Conservation (phyloP, 257 asterid species). For the Solanum acaule region DNA sequence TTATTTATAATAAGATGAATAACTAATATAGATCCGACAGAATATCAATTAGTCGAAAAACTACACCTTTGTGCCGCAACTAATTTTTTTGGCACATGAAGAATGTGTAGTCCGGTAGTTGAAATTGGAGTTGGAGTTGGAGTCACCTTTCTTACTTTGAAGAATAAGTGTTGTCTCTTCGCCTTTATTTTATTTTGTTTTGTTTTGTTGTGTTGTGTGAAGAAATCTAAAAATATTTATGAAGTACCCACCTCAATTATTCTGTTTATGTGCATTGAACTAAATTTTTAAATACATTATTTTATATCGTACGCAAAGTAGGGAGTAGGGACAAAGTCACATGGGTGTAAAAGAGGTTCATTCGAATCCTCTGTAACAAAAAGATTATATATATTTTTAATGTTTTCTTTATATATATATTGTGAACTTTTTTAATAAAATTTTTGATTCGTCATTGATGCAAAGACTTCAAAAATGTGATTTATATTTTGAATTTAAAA, state of each 20-base stretch:
- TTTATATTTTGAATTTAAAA: background rate
- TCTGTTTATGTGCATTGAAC: background rate
- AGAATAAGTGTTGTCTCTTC: background rate
- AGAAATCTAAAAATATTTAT: background rate
- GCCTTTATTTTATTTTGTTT: background rate
- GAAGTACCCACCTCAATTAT: background rate
- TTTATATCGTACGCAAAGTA: background rate
- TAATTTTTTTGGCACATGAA: background rate
- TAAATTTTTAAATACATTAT: background rate
- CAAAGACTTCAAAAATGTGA: background rate
- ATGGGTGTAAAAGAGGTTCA: background rate
- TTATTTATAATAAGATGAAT: too few species aligned
- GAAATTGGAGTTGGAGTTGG: background rate
- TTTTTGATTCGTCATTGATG: too few species aligned
- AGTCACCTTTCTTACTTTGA: background rate
- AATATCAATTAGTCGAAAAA: background rate
- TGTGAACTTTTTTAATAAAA: too few species aligned
- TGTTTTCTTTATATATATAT: too few species aligned
- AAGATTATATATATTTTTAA: too few species aligned
- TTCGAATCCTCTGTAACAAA: background rate
- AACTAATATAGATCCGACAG: too few species aligned
- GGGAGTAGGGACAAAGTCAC: background rate
- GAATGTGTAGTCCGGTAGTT: background rate
- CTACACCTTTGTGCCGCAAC: background rate
- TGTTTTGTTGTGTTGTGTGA: background rate